phyloP scores from a whole-genome alignment of 2,329 filamentous ascomycete genomes.

The Trichoderma asperellum region DNA sequence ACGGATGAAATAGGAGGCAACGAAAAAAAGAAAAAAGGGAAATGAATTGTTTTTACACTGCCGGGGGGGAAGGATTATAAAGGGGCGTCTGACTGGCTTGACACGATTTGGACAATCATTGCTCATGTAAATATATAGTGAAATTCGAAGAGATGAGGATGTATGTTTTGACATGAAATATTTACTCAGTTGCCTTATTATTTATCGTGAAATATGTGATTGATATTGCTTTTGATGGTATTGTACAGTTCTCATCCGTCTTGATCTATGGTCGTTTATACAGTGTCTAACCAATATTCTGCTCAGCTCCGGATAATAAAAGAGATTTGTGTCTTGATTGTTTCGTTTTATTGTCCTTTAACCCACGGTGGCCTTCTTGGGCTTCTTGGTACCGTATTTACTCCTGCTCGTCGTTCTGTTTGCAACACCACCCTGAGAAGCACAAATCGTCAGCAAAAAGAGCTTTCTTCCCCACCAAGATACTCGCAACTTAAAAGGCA shows the following conservation, averaged over 20 bases:
- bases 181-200: background rate
- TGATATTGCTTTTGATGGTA: background rate
- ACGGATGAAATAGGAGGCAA: constrained; percentile 12
- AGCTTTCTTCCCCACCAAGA: background rate
- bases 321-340: background rate
- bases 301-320: background rate
- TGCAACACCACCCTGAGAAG: constrained; percentile 78
- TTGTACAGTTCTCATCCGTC: constrained; percentile 18
- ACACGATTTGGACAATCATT: constrained; percentile 28
- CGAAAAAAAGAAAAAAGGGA: constrained; percentile 8
- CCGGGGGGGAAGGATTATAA: constrained; percentile 19
- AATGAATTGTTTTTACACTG: constrained; percentile 10
- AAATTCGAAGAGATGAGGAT: constrained; percentile 2
- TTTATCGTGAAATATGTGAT: background rate
- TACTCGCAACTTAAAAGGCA: background rate
- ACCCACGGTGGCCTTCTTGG: constrained; percentile 74
- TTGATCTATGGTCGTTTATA: constrained; percentile 23
- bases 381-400: constrained; percentile 99
- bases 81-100: constrained; percentile 29
- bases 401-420: constrained; percentile 83
- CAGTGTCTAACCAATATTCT: constrained; percentile 6
- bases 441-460: constrained; percentile 29
- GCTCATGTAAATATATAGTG: constrained; percentile 29
- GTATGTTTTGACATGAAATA: background rate
- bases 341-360: constrained; percentile 31